phyloP scores from a whole-genome alignment of 163 green algal species.

The Chlorella variabilis region DNA sequence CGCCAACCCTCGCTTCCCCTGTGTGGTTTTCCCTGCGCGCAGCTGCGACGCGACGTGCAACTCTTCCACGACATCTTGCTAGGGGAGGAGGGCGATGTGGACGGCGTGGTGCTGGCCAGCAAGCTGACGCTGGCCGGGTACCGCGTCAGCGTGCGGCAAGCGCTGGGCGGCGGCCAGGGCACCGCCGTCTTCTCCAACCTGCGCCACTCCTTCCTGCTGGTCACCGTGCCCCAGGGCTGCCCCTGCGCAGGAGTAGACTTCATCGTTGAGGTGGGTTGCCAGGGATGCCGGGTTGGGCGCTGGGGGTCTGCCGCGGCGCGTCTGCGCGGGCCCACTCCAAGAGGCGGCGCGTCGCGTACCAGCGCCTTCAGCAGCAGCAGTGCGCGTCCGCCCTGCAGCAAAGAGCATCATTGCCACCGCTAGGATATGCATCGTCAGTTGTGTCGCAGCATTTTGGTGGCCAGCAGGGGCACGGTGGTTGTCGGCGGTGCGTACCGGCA shows the following conservation, averaged over 20 bases:
- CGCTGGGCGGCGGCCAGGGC: conserved; percentile 55
- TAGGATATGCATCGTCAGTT: too few relatives aligned
- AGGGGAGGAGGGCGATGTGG: conserved; percentile 48
- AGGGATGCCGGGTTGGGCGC: background rate
- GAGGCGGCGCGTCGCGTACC: too few relatives aligned
- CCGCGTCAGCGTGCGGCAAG: conserved; percentile 48
- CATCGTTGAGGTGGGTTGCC: conserved; percentile 50
- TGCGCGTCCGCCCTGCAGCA: too few relatives aligned
- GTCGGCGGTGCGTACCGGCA: too few relatives aligned
- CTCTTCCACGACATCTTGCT: conserved; percentile 38
- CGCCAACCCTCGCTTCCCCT: background rate
- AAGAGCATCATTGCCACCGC: too few relatives aligned
- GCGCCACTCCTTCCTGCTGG: conserved; percentile 61
- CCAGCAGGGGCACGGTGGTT: too few relatives aligned
- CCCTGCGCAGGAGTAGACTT: conserved; percentile 33
- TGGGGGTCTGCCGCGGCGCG: too few relatives aligned
- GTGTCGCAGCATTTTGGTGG: too few relatives aligned
- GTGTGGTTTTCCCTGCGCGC: conserved; percentile 32
- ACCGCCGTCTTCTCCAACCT: conserved; percentile 62
- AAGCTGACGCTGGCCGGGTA: conserved; percentile 56
- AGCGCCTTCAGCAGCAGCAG: too few relatives aligned
- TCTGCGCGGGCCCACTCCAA: too few relatives aligned
- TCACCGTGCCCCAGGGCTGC: conserved; percentile 13
- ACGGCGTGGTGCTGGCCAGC: conserved; percentile 50
- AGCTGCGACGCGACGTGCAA: conserved; percentile 53